These are phyloP conservation scores for Fusarium chlamydosporum DNA, from an alignment of 2,329 filamentous ascomycete species.

Conservation along the genomic window DNA sequence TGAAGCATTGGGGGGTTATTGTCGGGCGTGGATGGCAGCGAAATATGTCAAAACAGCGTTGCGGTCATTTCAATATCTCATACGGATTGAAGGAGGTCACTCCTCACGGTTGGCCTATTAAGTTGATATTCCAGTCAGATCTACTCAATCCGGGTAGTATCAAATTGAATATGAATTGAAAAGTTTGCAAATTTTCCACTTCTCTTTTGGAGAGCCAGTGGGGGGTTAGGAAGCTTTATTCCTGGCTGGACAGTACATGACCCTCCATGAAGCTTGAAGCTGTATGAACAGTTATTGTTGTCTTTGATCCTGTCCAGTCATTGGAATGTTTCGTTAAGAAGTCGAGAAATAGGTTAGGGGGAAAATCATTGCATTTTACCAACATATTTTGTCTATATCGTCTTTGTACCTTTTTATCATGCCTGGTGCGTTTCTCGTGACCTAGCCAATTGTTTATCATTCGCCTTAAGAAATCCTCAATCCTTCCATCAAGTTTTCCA, in stretches of 20 bases:
- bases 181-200: not conserved
- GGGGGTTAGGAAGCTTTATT: not conserved
- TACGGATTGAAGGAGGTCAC: not conserved
- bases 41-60: not conserved
- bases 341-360: not conserved
- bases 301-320: not conserved
- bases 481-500: slow-evolving; percentile 71
- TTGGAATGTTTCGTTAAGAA: not conserved
- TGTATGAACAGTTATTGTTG: not conserved
- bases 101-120: not conserved
- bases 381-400: not conserved
- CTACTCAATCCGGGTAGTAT: not conserved
- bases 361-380: not conserved
- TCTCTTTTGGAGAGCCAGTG: not conserved
- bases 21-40: not conserved
- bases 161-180: not conserved
- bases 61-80: not conserved
- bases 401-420: slow-evolving; percentile 21
- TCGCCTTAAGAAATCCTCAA: slow-evolving; percentile 58
- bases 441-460: slow-evolving; percentile 12
- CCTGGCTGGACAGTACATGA: not conserved
- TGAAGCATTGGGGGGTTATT: not conserved
- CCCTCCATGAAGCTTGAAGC: not conserved
- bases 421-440: slow-evolving; percentile 16
- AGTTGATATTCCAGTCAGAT: not conserved